A percentile compares a stretch with the other conserved stretches of the same genome.
Conservation (phyloP, 306 rosid genomes). For the Fragaria iinumae region DNA sequence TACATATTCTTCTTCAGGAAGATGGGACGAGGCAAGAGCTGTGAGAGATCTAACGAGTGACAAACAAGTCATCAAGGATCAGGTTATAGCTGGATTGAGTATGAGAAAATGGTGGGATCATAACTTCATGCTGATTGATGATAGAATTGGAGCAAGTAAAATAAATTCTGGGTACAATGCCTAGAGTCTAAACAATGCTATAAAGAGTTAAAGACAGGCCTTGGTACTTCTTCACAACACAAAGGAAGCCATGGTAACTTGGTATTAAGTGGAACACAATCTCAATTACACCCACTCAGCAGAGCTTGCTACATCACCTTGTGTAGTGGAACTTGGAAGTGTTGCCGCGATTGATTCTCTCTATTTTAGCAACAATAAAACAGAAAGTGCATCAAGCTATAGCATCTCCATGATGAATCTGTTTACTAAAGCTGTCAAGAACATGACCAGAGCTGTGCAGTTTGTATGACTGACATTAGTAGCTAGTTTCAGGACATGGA, state of each 20-base stretch:
- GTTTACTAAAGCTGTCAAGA: background rate
- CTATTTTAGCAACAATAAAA: background rate
- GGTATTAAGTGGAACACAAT: too few species aligned
- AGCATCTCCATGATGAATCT: background rate
- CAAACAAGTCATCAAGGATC: conserved; percentile 54
- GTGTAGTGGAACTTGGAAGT: background rate
- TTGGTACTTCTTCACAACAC: too few species aligned
- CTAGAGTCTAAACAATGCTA: too few species aligned
- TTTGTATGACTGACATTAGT: background rate
- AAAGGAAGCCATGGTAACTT: too few species aligned
- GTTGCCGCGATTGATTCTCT: background rate
- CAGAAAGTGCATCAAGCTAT: background rate
- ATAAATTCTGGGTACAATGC: background rate
- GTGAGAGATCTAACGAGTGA: conserved; percentile 64
- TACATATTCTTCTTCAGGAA: conserved; percentile 72
- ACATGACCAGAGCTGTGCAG: background rate
- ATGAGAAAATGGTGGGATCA: conserved; percentile 27
- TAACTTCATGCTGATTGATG: conserved; percentile 13
- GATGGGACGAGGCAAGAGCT: conserved; percentile 72
- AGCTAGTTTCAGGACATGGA: too few species aligned
- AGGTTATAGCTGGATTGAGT: conserved; percentile 71
- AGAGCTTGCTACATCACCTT: background rate
- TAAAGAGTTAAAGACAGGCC: too few species aligned
- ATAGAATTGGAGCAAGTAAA: conserved; percentile 4
- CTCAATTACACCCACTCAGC: background rate